Evolutionary conservation across 1,139 yeast genomes (phyloP), one percentile per base, ranked within the genome.

Genomic region (Blastobotrys indianensis): DNA sequence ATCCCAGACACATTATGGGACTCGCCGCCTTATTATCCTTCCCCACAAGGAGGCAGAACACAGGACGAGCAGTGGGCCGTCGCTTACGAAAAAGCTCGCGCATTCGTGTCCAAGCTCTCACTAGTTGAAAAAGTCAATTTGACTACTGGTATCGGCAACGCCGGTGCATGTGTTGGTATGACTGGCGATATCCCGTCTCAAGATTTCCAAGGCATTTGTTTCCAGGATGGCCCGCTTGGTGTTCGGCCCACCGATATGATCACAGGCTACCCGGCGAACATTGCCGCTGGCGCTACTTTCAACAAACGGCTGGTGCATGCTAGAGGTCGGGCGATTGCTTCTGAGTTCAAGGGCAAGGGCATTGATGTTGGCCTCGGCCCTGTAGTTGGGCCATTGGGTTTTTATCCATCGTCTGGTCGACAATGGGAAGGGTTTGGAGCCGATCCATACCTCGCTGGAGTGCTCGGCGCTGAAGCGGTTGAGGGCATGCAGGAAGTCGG

Each of bases 341-440:
- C 66, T 51, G 85, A 80, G 55, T 75, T 73, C 52, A 71, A 69
- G 49, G 65, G 61, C 13, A 79, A 79, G 56, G 84, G 83, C 29
- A 80, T 75, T 11, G 77, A 80, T 57, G 72, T 79, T 39, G 70
- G 75, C 33, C 67, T 80, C 33, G 85, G 84, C 2, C 86, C 86
- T 10, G 72, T 75, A 2, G 66, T 77, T 45, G 83, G 83, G 0
- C 85, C 85, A 13, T 69, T 79, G 42, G 85, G 85, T 0, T 65
- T 70, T 36, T 75, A 77, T 54, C 83, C 82, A 2, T 75, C 74
- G 39, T 84, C 80, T 10, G 85, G 85, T 3, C 67, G 85, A 54
- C 76, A 74, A 60, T 79, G 83, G 82, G 85, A 80, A 63, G 74
- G 80, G 32, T 79, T 79, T 62, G 82, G 83, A 1, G 65, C 79